Evolutionary conservation across 345 rosid genomes (phyloP), one percentile per base, ranked within the genome.

Genomic region (Eucalyptus erythrocorys): DNA sequence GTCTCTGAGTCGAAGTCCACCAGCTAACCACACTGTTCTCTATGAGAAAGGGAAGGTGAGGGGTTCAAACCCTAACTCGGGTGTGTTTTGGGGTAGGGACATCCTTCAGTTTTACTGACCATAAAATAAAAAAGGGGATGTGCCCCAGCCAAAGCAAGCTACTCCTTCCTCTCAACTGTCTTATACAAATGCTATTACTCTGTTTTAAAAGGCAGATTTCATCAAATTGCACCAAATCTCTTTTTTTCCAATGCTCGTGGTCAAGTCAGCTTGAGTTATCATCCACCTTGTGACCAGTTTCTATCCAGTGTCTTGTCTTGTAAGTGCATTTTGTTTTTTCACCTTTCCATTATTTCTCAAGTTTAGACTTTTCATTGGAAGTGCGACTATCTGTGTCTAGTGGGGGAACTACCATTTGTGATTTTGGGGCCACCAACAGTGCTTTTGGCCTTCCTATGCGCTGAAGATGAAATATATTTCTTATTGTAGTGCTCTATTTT

Each of bases 121-220:
- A 43, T 19, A 3, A 21, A 40, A 76, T 5, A 71, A 5, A 5
- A 30, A 71, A 0, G 21, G 6, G 0, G 4, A 34, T 0, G 7
- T 71, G 2, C 14, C 27, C 82, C 47, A 76, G 84, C 47, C 84
- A 40, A 76, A 76, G 84, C 47, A 76, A 76, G 30, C 82, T 76
- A 40, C 84, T 76, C 30, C 30, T 76, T 6, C 84, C 15, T 40
- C 47, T 76, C 15, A 76, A 21, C 47, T 76, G 84, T 76, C 47
- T 76, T 21, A 10, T 76, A 76, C 84, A 40, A 76, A 34, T 71
- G 84, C 24, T 40, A 76, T 16, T 15, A 64, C 84, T 76, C 47
- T 76, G 84, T 47, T 40, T 76, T 43, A 37, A 76, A 21, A 76
- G 21, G 84, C 84, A 21, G 84, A 76, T 76, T 37, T 40, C 47